Evolutionary conservation across 140 eudicot genomes (phyloP).

Genomic region (Bidens hawaiensis): DNA sequence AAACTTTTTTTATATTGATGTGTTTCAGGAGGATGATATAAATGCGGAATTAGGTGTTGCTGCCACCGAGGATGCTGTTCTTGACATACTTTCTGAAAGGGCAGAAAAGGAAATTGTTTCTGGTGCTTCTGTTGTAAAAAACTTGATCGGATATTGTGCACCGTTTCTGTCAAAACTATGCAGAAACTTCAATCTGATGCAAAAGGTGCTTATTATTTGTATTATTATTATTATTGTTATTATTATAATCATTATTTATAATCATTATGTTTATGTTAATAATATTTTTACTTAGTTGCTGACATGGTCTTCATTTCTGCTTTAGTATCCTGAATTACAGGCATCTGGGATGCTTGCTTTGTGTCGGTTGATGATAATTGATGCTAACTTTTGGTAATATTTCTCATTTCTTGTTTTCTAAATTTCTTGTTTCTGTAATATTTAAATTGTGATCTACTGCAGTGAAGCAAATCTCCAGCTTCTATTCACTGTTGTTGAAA

Average conservation of each 20-base stretch:
- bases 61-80: slow-evolving; percentile 84
- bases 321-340: slow-evolving; percentile 85
- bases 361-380: slow-evolving; percentile 87
- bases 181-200: slow-evolving; percentile 84
- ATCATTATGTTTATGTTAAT: no score
- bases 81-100: slow-evolving; percentile 69
- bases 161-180: slow-evolving; percentile 78
- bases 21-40: slow-evolving; percentile 66
- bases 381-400: slow-evolving; percentile 81
- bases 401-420: background rate
- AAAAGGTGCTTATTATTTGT: slow-evolving; percentile 55
- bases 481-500: slow-evolving; percentile 92
- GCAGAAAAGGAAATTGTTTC: slow-evolving; percentile 92
- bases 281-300: slow-evolving; percentile 21
- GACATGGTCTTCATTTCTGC: slow-evolving; percentile 26
- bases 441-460: slow-evolving; percentile 14
- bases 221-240: no score
- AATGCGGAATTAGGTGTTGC: slow-evolving; percentile 92
- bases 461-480: slow-evolving; percentile 95
- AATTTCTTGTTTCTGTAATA: background rate
- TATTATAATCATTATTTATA: no score
- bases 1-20: slow-evolving; percentile 10
- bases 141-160: slow-evolving; percentile 84
- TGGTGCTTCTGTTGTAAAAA: slow-evolving; percentile 52
- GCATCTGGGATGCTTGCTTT: slow-evolving; percentile 97